Evolutionary conservation across 306 rosid genomes (phyloP), one percentile per base, ranked within the genome.

Genomic region (Cucurbita maxima): DNA sequence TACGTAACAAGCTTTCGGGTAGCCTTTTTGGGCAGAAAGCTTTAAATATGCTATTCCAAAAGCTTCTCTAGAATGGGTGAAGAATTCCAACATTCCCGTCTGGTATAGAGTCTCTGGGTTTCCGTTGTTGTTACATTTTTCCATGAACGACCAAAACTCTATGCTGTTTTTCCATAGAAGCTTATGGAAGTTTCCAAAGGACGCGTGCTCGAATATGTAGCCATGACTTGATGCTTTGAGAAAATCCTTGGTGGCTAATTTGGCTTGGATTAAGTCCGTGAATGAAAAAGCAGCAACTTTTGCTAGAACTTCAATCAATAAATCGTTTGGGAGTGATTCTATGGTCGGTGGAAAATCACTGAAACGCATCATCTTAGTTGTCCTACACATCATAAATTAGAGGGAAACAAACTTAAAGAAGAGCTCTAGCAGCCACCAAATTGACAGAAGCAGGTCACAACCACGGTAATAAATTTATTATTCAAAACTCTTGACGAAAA

Each of bases 11-110:
- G 87, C 86, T 14, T 82, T 88, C 19, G 5, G 6, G 10, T 82
- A 86, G 12, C 81, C 83, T 36, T 80, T 67, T 8, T 80, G 5
- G 0, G 82, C 75, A 0, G 88, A 83, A 44, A 20, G 58, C 14
- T 64, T 84, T 40, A 86, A 53, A 19, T 45, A 64, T 8, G 63
- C 52, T 3, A 84, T 47, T 60, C 86, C 90, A 1, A 8, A 63
- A 0, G 60, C 37, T 19, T 54, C n/a, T 10, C 0, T 25, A 0
- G 10, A 11, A 30, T 5, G 30, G 0, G 51, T 60, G 13, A 86
- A 82, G n/a, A 77, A 86, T 15, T 78, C 76, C 0, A 79, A 16
- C 83, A 82, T 78, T 2, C 86, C 90, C 20, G 76, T 80, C 4
- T 83, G 80, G 19, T 78, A 86, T 4, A 58, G 5, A 47, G 78